These are phyloP conservation scores for Penicillium simplicissimum DNA, from an alignment of 495 filamentous ascomycete species.

Conservation along the genomic window DNA sequence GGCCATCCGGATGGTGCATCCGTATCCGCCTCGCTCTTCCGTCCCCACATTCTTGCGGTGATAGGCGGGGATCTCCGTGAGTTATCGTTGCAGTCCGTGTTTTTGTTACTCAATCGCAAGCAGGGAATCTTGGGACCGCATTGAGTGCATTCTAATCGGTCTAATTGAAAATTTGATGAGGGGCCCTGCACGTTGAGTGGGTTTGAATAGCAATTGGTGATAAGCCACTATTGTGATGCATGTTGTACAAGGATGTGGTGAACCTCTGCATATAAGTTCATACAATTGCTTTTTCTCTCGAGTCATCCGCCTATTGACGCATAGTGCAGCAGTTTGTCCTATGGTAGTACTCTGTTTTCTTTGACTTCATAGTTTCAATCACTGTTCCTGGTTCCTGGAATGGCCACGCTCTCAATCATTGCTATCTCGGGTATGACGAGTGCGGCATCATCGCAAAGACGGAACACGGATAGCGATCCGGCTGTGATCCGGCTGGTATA, in stretches of 20 bases:
- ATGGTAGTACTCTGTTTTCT: background rate
- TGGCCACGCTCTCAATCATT: background rate
- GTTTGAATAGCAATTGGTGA: background rate
- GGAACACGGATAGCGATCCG: slow-evolving; percentile 29
- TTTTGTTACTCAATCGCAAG: background rate
- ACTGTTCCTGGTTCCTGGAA: background rate
- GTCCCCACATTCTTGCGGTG: slow-evolving; percentile 17
- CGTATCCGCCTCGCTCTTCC: slow-evolving; percentile 31
- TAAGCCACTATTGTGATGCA: background rate
- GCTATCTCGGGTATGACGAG: background rate
- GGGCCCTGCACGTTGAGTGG: background rate
- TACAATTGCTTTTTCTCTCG: background rate
- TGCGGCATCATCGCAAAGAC: background rate
- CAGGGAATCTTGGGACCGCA: background rate
- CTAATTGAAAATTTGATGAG: background rate
- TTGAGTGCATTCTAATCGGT: background rate
- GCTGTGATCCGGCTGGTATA: slow-evolving; percentile 26
- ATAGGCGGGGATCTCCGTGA: slow-evolving; percentile 1
- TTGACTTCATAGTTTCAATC: background rate
- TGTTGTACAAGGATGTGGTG: background rate
- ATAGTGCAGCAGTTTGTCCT: background rate
- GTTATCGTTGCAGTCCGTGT: background rate
- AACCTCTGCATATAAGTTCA: background rate
- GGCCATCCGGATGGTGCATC: slow-evolving; percentile 23
- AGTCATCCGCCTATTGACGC: background rate